These are phyloP conservation scores for Nakataea oryzae DNA, from an alignment of 2,329 filamentous ascomycete species.

Conservation along the genomic window DNA sequence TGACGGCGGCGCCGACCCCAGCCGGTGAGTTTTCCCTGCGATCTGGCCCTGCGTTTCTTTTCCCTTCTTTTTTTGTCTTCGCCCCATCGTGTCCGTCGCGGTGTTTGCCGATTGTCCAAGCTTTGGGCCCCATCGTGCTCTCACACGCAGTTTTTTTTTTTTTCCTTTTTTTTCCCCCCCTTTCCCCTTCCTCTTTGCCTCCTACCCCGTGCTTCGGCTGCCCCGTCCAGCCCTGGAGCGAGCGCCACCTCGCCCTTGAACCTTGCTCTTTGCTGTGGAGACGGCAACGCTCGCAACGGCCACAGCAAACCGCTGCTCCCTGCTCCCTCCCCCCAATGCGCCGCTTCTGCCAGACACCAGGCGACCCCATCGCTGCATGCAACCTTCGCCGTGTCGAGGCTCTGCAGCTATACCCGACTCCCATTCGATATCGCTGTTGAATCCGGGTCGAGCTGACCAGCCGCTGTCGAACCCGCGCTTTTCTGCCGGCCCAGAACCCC, in stretches of 20 bases:
- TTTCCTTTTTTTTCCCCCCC: too few species aligned
- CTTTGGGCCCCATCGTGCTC: not conserved
- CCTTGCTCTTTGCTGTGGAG: not conserved
- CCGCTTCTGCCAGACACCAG: not conserved
- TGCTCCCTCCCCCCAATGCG: not conserved
- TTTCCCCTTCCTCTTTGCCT: too few species aligned
- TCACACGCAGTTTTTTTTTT: not conserved
- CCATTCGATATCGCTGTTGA: not conserved
- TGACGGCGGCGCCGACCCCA: conserved; percentile 35
- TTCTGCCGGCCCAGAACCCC: not conserved
- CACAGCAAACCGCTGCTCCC: not conserved
- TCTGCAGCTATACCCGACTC: not conserved
- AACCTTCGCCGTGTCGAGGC: not conserved
- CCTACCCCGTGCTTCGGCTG: not conserved
- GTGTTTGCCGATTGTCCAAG: not conserved
- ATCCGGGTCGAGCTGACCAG: not conserved
- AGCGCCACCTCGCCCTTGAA: not conserved
- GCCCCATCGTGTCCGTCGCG: not conserved
- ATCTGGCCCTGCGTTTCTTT: not conserved
- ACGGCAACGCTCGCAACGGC: not conserved
- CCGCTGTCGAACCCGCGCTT: not conserved
- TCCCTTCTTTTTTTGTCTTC: not conserved
- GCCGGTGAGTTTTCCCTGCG: conserved; percentile 21
- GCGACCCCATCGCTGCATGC: not conserved
- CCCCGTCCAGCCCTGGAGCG: not conserved